Evolutionary conservation across 352 stramenopile genomes (phyloP), one percentile per base, ranked within the genome.

Genomic region (Pythium volutum): DNA sequence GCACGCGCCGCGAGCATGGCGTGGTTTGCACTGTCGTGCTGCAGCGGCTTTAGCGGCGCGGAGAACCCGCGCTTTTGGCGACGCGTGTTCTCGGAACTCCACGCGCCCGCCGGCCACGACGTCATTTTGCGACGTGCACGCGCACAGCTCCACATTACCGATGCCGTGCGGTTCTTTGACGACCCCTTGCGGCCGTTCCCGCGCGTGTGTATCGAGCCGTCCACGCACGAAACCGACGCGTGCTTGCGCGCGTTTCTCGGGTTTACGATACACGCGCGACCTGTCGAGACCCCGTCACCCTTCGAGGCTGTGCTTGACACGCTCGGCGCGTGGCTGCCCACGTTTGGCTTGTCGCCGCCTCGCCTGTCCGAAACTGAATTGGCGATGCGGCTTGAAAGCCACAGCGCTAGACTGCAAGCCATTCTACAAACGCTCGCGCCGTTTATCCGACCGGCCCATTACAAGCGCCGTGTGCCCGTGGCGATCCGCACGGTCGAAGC

Each of bases 11-110:
- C 56, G n/a, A 26, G 20, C 10, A 27, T 55, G 20, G 58, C 27
- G 58, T 64, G 58, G 58, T 39, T 53, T 18, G 58, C 58, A 39
- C 8, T 59, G 3, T 41, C 36, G 12, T 39, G 26, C 27, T 59
- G 52, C 25, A 9, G 11, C 2, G 52, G 58, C 9, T 65, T 43
- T 29, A 33, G 58, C 12, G 38, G 23, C 11, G 4, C 18, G 5
- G 58, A 57, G 48, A 59, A 59, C 26, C 48, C 58, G 39, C 14
- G 31, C 4, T 65, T 65, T 34, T 65, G 58, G 58, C 25, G 43
- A 9, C 47, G 58, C 20, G 58, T 65, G 11, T 59, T 65, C 25
- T 31, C 22, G n/a, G 18, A 42, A 16, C 39, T 65, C 0, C 18
- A 25, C 16, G 26, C 27, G 5, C 33, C 9, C 10, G 14, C 22